Base-by-base conservation (phyloP, 371 early-diverging fungal species). In the Cokeromyces recurvatus region DNA sequence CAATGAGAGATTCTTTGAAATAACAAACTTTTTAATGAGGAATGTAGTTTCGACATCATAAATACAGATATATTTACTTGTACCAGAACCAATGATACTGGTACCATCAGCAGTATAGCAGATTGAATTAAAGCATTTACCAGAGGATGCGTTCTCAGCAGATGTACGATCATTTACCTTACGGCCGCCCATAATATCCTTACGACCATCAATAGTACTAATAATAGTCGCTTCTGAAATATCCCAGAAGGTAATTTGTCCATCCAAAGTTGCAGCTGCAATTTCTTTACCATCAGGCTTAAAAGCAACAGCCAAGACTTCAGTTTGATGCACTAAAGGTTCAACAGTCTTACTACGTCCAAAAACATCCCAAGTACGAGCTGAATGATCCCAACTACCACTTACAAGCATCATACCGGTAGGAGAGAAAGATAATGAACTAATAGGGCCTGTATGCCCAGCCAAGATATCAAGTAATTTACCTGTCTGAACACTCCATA, bases 401-500 rank as follows among this genome's bases (percentile, higher is more conserved):
- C 94, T 91, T 1, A 85, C 84, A 31, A 91, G 62, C n/a, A 79
- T 59, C 57, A 81, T 73, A 9, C 86, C 84, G 21, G 79, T 79
- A 1, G 94, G 90, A 4, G 90, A 90, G 65, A 98, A 97, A 2
- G 84, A 81, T 43, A 98, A 71, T 3, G 79, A 66, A 48, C 85
- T 84, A 35, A 98, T 76, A 3, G 99, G 97, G 1, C 91, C 98
- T 44, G 87, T 86, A 59, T 98, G 99, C 1, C 97, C 99, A 22
- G 88, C 78, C 24, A 96, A 68, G 40, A 97, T 87, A 57, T 98
- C 99, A 17, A 98, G 74, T 42, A 97, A 70, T 57, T 92, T 91
- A 25, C 99, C 99, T 0, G 96, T 98, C 57, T 95, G 96, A 46
- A 98, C 91, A 43, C 91, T 90, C 98, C 98, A 98, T 37, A 97